phyloP scores from a whole-genome alignment of 148 eudicot species.

The Chenopodium album region DNA sequence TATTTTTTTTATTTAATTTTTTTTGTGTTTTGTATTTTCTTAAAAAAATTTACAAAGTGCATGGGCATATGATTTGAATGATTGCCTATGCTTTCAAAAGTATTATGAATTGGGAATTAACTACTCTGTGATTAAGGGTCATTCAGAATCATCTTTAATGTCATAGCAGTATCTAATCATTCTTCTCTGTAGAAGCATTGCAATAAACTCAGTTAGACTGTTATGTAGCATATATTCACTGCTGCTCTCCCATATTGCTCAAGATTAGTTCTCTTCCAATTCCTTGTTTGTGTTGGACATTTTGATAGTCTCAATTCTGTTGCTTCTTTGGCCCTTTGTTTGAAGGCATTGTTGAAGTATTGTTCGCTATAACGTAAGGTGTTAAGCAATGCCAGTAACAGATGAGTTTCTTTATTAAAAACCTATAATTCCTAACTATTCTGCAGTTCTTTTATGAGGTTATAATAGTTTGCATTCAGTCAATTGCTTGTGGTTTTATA shows the following conservation, averaged over 20 bases:
- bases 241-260: not conserved
- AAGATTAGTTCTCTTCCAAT: no score
- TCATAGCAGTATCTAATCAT: not conserved
- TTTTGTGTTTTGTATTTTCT: no score
- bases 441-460: not conserved
- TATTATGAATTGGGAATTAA: not conserved
- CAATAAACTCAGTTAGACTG: not conserved
- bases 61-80: not conserved
- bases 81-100: not conserved
- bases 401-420: no score
- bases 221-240: not conserved
- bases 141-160: not conserved
- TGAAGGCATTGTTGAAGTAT: not conserved
- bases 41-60: not conserved
- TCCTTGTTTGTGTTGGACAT: not conserved
- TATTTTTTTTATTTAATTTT: no score
- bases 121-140: not conserved
- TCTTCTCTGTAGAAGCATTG: no score
- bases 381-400: not conserved
- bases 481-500: not conserved
- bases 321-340: not conserved
- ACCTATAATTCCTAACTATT: not conserved
- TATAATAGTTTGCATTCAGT: not conserved
- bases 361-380: not conserved
- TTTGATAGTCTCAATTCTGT: not conserved